Evolutionary conservation across 176 grass and related monocot species (phyloP), one percentile per base, ranked within the genome.

Genomic region (Zizania latifolia): DNA sequence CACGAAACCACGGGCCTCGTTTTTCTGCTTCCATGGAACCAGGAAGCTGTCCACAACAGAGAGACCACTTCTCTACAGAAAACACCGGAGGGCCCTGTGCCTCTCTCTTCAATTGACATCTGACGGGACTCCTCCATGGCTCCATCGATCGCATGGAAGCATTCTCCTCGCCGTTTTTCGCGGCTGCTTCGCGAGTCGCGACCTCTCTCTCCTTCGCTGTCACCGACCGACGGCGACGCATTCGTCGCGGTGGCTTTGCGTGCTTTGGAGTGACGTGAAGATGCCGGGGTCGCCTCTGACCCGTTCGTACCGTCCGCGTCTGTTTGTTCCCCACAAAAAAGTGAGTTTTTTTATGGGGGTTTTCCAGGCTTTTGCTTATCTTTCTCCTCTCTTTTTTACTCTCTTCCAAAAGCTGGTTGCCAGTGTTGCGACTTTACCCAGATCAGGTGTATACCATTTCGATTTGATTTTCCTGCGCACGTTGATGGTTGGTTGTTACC

Each of bases 41-140:
- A 39, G 70, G 51, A 75, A 68, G 1, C 53, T 38, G 70, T 81
- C 70, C 34, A 44, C 23, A 1, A 4, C 41, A 27, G 43, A 38
- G 46, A 8, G 68, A 66, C 32, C 53, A 61, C 34, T 69, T 81
- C 63, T 39, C 55, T 31, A 55, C 84, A 76, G 41, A 70, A 55
- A 63, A 81, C 84, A 81, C 33, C n/a, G n/a, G 77, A 62, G 43
- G 31, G 23, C n/a, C n/a, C n/a, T n/a, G n/a, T n/a, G n/a, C 33
- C 24, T 8, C 32, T 24, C n/a, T n/a, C n/a, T 34, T 62, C 72
- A 69, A 30, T n/a, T 43, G 24, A 74, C 33, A 11, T 16, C 46
- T 21, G 46, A 21, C 46, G 19, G 21, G 46, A 51, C 44, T n/a
- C n/a, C n/a, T n/a, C n/a, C n/a, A n/a, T n/a, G n/a, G n/a, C n/a